These are phyloP conservation scores for Sporothrix pallida DNA, from an alignment of 2,329 filamentous ascomycete species.

Conservation along the genomic window DNA sequence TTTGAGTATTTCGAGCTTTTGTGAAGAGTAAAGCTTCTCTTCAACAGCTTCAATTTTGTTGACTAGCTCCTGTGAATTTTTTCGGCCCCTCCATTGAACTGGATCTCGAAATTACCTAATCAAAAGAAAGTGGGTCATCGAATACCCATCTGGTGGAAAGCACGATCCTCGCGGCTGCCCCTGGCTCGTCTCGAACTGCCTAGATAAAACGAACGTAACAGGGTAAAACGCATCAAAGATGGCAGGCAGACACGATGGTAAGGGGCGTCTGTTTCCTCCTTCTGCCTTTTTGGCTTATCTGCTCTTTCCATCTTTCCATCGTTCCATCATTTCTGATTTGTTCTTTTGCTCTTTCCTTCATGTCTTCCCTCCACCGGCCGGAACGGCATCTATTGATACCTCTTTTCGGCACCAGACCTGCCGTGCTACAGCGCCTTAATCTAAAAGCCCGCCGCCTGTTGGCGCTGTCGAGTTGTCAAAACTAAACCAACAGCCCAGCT, in stretches of 20 bases:
- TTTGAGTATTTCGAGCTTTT: not conserved
- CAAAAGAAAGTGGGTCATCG: conserved; percentile 1
- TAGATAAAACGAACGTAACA: conserved; percentile 27
- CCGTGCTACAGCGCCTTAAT: not conserved
- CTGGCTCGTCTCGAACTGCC: conserved; percentile 29
- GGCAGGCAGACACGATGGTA: not conserved
- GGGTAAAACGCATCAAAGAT: conserved; percentile 24
- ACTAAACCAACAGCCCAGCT: too few relatives aligned
- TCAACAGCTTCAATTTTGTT: not conserved
- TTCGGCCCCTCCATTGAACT: not conserved
- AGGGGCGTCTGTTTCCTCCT: not conserved
- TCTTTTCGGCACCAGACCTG: conserved; percentile 29
- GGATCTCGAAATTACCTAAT: conserved; percentile 21
- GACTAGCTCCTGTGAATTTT: not conserved
- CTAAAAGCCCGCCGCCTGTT: not conserved
- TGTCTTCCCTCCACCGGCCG: not conserved
- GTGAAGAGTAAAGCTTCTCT: not conserved
- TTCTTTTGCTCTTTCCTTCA: too few relatives aligned
- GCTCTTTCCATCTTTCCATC: too few relatives aligned
- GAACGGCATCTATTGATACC: conserved; percentile 32
- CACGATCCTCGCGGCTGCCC: conserved; percentile 24
- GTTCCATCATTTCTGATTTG: too few relatives aligned
- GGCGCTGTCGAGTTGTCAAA: not conserved
- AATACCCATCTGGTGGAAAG: not conserved
- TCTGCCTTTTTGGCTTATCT: not conserved